A percentile compares a stretch with the other conserved stretches of the same genome.
These are phyloP conservation scores for Saturnispora besseyi DNA, from an alignment of 805 yeast species.

Conservation along the genomic window DNA sequence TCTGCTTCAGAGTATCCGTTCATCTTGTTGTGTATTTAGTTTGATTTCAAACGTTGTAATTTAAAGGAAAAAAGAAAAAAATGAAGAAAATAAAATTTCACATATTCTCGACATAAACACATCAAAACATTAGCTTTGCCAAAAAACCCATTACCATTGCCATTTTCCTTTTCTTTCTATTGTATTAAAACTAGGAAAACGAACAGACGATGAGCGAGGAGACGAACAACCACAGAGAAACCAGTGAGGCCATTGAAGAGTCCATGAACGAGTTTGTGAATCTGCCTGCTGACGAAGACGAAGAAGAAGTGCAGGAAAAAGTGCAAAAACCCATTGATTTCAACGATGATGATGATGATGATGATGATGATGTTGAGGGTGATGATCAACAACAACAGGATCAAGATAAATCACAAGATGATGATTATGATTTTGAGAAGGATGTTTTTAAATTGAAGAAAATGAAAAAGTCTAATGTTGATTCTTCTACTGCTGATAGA, in stretches of 20 bases:
- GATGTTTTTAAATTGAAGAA: conserved; percentile 15
- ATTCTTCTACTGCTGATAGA: not conserved
- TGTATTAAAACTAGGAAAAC: not conserved
- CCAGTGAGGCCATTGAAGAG: not conserved
- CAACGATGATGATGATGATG: conserved; percentile 4
- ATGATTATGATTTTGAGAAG: conserved; percentile 15
- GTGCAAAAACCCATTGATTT: not conserved
- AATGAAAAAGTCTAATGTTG: conserved; percentile 10
- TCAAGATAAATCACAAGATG: conserved; percentile 11
- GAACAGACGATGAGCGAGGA: not conserved
- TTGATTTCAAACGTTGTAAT: not conserved
- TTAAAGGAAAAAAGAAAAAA: not conserved
- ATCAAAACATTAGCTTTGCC: no score
- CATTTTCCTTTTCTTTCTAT: not conserved
- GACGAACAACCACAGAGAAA: not conserved
- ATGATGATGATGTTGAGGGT: conserved; percentile 1
- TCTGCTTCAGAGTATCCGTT: conserved; percentile 27
- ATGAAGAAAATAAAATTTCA: not conserved
- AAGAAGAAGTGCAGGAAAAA: not conserved
- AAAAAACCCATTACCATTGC: no score
- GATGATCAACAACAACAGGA: conserved; percentile 10
- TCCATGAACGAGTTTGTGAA: conserved; percentile 5
- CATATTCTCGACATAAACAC: no score
- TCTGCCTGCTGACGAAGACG: conserved; percentile 1
- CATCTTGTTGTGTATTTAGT: conserved; percentile 12